Base-by-base conservation (phyloP, 2,329 filamentous ascomycete genomes). In the Aspergillus cejpii region DNA sequence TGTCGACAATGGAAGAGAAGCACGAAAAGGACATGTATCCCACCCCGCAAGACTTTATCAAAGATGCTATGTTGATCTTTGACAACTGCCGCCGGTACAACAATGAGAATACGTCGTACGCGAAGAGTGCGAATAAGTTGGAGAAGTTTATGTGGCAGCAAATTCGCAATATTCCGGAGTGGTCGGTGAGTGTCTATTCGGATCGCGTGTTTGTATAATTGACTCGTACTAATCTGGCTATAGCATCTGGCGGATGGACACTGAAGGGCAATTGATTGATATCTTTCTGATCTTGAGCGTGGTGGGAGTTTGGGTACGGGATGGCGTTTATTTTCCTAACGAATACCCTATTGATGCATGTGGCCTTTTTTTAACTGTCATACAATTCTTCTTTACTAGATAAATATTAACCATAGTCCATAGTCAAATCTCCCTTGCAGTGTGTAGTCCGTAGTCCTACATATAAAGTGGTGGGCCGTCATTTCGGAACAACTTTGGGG, bases 11-110 rank as follows among this genome's bases (percentile, higher is more conserved):
- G 91, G 92, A 97, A 68, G 82, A 81, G 56, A 94, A 94, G 68
- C 84, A 96, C 52, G 90, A 97, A 61, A 87, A 88, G 29, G 92
- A 97, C 68, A 80, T 91, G 60, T 98, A 98, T 63, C 79, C 82
- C 12, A 89, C 81, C 0, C 91, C 92, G 0, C 89, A 97, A 62
- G 92, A 97, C 58, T 96, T 98, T 57, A 83, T 91, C 70, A 80
- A 78, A 51, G 92, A 98, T 64, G 87, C 90, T 7, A 84, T 83
- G 61, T 79, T 97, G 59, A 83, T 98, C 54, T 96, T 94, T 60
- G 81, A 90, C 64, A 98, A 98, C 66, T 98, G 92, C 66, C 83
- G 90, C 54, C 84, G 86, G 61, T 98, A 97, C 74, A 98, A 98
- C 63, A 94, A 91, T 57, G 91, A 96, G 70, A 94, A 75, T 34